These are phyloP conservation scores for Petrea volubilis DNA, from an alignment of 257 asterid species.

Conservation along the genomic window DNA sequence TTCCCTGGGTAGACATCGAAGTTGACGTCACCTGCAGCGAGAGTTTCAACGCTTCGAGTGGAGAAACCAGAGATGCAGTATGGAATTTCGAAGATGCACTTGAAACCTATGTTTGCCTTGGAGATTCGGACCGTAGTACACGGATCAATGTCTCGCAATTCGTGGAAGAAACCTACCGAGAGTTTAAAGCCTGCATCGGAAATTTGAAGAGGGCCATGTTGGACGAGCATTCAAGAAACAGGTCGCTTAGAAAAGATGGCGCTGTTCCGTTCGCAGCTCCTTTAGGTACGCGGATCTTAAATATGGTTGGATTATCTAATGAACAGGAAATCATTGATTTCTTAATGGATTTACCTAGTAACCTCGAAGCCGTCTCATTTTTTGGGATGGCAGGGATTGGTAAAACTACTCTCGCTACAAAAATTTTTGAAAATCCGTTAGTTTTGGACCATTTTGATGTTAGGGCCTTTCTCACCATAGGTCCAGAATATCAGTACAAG, in stretches of 20 bases:
- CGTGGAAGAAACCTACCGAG: neutral
- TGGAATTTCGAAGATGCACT: neutral
- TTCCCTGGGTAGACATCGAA: too few species aligned
- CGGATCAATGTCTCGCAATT: neutral
- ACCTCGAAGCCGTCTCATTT: neutral
- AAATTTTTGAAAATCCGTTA: neutral
- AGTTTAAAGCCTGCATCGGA: neutral
- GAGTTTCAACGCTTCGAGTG: too few species aligned
- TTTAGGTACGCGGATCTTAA: neutral
- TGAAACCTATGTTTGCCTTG: neutral
- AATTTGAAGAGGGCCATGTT: neutral
- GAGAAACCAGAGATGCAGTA: neutral
- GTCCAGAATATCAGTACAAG: neutral
- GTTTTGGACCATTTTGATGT: neutral
- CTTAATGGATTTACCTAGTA: too few species aligned
- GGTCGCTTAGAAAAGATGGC: neutral
- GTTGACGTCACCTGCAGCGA: too few species aligned
- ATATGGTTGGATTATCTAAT: neutral
- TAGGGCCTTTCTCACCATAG: neutral
- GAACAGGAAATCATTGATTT: too few species aligned
- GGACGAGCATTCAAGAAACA: neutral
- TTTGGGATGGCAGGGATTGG: constrained; percentile 1
- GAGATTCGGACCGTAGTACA: neutral
- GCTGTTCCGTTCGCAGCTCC: neutral
- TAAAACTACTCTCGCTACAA: neutral